phyloP scores from a whole-genome alignment of 257 asterid species.

The Thymus quinquecostatus region DNA sequence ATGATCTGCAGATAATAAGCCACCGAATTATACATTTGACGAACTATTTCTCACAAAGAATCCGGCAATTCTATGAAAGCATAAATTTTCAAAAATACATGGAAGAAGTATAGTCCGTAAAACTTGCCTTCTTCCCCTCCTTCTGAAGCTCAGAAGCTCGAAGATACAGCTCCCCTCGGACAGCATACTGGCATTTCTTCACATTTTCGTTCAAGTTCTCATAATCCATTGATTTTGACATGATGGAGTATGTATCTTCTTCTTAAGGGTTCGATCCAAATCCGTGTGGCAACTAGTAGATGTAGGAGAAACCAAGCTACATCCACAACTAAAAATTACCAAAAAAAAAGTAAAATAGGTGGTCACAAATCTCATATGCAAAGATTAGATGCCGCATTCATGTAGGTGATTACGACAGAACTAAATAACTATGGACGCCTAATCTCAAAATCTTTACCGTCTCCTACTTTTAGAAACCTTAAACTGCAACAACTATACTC shows the following conservation, averaged over 20 bases:
- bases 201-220: constrained; percentile 95
- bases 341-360: neutral
- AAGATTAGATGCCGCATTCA: neutral
- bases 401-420: neutral
- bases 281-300: neutral
- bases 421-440: constrained; percentile 1
- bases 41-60: neutral
- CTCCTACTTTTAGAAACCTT: neutral
- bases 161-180: constrained; percentile 98
- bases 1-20: constrained; percentile 61
- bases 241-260: constrained; percentile 26
- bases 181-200: constrained; percentile 97
- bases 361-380: neutral
- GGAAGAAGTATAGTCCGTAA: neutral
- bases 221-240: constrained; percentile 71
- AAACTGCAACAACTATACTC: constrained; percentile 2
- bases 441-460: neutral
- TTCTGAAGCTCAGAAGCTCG: constrained; percentile 99
- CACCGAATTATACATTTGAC: neutral
- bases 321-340: constrained; percentile 25
- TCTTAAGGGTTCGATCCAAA: constrained; percentile 7
- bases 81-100: neutral
- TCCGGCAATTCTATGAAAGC: neutral
- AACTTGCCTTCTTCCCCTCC: constrained; percentile 92
- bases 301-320: constrained; percentile 24